Evolutionary conservation across 2,329 filamentous ascomycete genomes (phyloP).

Genomic region (Pseudogymnoascus sp.): DNA sequence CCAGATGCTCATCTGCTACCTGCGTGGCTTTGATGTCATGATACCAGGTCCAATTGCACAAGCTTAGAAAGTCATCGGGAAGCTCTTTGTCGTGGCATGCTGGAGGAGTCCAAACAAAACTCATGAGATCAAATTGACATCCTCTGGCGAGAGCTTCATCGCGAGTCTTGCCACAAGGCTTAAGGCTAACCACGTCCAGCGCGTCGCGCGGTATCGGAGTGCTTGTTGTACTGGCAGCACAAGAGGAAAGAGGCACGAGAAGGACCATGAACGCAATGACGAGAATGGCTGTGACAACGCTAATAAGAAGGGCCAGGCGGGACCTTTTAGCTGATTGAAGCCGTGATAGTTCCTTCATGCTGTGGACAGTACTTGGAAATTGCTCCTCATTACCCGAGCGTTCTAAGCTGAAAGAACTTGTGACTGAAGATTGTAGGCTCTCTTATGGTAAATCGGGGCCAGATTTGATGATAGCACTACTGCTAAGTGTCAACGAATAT

Average conservation of each 20-base stretch:
- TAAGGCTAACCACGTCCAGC: not conserved
- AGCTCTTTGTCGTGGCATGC: slow-evolving; percentile 10
- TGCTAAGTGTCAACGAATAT: too few relatives aligned
- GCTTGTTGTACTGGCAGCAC: not conserved
- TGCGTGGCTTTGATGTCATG: not conserved
- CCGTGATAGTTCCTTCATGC: not conserved
- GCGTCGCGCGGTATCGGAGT: not conserved
- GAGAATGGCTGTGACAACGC: not conserved
- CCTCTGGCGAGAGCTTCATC: slow-evolving; percentile 7
- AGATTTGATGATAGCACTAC: too few relatives aligned
- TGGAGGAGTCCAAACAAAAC: slow-evolving; percentile 3
- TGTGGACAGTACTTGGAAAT: not conserved
- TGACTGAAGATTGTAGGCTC: not conserved
- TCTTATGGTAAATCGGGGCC: too few relatives aligned
- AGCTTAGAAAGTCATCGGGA: not conserved
- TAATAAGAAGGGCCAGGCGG: not conserved
- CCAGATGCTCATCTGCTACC: not conserved
- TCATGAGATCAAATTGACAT: slow-evolving; percentile 9
- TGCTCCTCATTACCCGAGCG: not conserved
- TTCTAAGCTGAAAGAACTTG: not conserved
- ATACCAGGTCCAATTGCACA: not conserved
- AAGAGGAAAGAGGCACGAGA: not conserved
- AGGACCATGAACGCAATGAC: not conserved
- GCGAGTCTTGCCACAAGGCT: slow-evolving; percentile 2
- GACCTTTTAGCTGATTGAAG: not conserved